A percentile compares a stretch with the other conserved stretches of the same genome.
These are phyloP conservation scores for Populus ilicifolia DNA, from an alignment of 345 rosid species.

Conservation along the genomic window DNA sequence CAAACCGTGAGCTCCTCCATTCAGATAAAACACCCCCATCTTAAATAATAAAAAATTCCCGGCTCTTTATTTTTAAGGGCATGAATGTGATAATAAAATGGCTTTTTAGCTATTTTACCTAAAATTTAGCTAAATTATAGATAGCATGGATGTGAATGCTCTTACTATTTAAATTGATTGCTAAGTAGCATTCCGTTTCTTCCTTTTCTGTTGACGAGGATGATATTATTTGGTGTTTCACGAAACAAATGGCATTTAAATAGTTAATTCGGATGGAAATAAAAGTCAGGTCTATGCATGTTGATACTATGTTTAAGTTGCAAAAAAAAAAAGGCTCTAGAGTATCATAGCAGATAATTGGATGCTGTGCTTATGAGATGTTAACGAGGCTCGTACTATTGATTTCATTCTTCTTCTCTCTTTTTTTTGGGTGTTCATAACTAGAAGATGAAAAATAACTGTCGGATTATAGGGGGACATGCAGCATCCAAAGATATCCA, in stretches of 20 bases:
- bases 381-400: no score
- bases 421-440: not conserved
- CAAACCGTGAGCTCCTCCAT: constrained; percentile 36
- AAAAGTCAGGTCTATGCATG: not conserved
- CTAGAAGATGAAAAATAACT: not conserved
- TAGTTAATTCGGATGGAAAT: not conserved
- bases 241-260: not conserved
- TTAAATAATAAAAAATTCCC: constrained; percentile 21
- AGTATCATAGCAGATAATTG: no score
- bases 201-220: not conserved
- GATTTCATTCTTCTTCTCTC: no score
- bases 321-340: not conserved
- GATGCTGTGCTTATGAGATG: no score
- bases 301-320: not conserved
- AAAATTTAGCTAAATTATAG: no score
- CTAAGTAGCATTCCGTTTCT: not conserved
- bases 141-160: no score
- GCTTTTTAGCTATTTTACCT: no score
- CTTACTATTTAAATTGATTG: not conserved
- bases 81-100: no score
- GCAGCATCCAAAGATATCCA: not conserved
- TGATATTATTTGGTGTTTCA: not conserved
- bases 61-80: no score
- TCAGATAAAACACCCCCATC: constrained; percentile 45
- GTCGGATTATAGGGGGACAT: not conserved